These are phyloP conservation scores for Zelopaecilomyces penicillatus DNA, from an alignment of 2,329 filamentous ascomycete genomes.

Conservation along the genomic window DNA sequence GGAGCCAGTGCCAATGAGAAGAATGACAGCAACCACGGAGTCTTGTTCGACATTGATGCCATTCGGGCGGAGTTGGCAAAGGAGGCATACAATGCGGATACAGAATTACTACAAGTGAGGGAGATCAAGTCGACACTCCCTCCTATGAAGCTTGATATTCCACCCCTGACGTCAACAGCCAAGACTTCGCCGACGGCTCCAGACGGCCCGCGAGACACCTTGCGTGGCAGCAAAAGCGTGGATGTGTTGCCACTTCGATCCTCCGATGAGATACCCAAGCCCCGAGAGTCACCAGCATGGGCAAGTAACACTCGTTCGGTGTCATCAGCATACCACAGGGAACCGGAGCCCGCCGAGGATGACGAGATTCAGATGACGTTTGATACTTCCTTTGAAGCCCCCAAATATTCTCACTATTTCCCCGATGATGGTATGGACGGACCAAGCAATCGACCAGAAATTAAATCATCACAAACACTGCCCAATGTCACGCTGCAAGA, in stretches of 20 bases:
- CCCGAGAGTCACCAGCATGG: slow-evolving; percentile 1
- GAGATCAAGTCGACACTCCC: slow-evolving; percentile 84
- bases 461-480: slow-evolving; percentile 36
- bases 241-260: slow-evolving; percentile 24
- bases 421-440: slow-evolving; percentile 17
- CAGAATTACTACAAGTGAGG: slow-evolving; percentile 52
- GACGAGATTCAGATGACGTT: slow-evolving; percentile 63
- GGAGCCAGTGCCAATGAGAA: slow-evolving; percentile 37
- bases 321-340: slow-evolving; percentile 15
- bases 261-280: slow-evolving; percentile 15
- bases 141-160: slow-evolving; percentile 71
- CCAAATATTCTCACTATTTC: not conserved
- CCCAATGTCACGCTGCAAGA: slow-evolving; percentile 45
- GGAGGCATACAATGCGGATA: slow-evolving; percentile 48
- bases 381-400: slow-evolving; percentile 48
- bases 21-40: slow-evolving; percentile 47
- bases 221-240: slow-evolving; percentile 41
- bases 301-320: not conserved
- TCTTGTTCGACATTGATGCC: slow-evolving; percentile 92
- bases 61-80: slow-evolving; percentile 78
- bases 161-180: slow-evolving; percentile 22
- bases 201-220: slow-evolving; percentile 12
- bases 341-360: slow-evolving; percentile 38
- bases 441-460: slow-evolving; percentile 14
- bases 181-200: slow-evolving; percentile 14